These are phyloP conservation scores for Leucogyrophana mollusca DNA, from an alignment of 768 basidiomycete species.

Conservation along the genomic window DNA sequence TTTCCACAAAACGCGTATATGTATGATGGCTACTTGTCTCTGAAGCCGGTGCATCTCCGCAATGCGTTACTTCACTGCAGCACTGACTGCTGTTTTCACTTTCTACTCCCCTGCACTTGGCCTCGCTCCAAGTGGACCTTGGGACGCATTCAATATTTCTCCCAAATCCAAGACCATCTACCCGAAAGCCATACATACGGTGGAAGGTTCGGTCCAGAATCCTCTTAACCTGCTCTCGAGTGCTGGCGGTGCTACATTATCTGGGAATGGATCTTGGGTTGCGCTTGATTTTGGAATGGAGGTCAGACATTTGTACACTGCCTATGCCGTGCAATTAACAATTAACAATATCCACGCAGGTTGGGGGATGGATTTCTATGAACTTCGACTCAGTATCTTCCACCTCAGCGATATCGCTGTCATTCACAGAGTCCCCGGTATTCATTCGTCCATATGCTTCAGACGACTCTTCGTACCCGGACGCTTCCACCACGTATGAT, in stretches of 20 bases:
- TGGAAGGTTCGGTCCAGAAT: constrained; percentile 34
- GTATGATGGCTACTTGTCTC: no score
- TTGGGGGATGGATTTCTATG: constrained; percentile 53
- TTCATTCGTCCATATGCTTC: constrained; percentile 54
- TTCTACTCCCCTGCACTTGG: background rate
- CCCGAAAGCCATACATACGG: constrained; percentile 38
- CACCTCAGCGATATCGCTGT: constrained; percentile 42
- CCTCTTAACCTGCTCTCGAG: constrained; percentile 31
- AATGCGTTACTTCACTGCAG: background rate
- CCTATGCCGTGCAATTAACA: no score
- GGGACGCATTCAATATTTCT: constrained; percentile 53
- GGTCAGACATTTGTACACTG: constrained; percentile 24
- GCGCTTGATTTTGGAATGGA: constrained; percentile 57
- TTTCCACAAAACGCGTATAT: no score
- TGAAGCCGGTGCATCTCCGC: no score
- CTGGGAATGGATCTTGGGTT: constrained; percentile 42
- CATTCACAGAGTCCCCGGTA: constrained; percentile 56
- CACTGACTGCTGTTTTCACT: background rate
- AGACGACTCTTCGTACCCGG: constrained; percentile 40
- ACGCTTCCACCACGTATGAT: constrained; percentile 44
- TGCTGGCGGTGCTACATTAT: constrained; percentile 37
- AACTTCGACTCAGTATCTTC: constrained; percentile 36
- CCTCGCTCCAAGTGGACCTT: constrained; percentile 45
- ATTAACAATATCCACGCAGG: constrained; percentile 33
- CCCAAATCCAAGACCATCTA: constrained; percentile 47